phyloP scores from a whole-genome alignment of 2,329 filamentous ascomycete species.

The Fusarium circinatum region DNA sequence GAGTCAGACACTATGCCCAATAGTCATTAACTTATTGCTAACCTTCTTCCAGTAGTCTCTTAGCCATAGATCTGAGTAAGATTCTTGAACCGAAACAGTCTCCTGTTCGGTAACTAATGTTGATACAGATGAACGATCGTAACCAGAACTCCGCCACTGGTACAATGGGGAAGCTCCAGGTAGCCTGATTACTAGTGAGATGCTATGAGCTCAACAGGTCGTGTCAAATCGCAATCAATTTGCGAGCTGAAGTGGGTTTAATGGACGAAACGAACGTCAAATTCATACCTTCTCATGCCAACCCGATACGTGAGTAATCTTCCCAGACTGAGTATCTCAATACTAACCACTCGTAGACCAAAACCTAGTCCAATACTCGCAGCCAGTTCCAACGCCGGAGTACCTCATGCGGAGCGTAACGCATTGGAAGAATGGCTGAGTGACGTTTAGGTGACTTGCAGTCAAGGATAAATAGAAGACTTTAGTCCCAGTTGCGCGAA shows the following conservation, averaged over 20 bases:
- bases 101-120: neutral
- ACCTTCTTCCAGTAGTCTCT: neutral
- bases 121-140: neutral
- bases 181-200: fast-evolving
- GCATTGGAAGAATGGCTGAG: too few relatives aligned
- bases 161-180: neutral
- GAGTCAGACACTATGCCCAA: neutral
- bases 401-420: neutral
- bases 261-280: neutral
- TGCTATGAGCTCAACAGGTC: neutral
- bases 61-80: neutral
- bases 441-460: neutral
- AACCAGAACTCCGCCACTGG: fast-evolving
- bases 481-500: neutral
- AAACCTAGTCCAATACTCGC: neutral
- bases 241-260: neutral
- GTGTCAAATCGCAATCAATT: neutral
- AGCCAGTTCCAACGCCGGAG: fast-evolving
- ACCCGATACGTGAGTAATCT: neutral
- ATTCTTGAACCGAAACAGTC: neutral
- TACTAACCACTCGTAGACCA: neutral
- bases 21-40: neutral
- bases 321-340: neutral
- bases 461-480: too few relatives aligned
- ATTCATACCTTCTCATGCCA: neutral